A percentile compares a stretch with the other conserved stretches of the same genome.
Evolutionary conservation across 2,329 filamentous ascomycete genomes (phyloP).

Genomic region (Exophiala phaeomuriformis): DNA sequence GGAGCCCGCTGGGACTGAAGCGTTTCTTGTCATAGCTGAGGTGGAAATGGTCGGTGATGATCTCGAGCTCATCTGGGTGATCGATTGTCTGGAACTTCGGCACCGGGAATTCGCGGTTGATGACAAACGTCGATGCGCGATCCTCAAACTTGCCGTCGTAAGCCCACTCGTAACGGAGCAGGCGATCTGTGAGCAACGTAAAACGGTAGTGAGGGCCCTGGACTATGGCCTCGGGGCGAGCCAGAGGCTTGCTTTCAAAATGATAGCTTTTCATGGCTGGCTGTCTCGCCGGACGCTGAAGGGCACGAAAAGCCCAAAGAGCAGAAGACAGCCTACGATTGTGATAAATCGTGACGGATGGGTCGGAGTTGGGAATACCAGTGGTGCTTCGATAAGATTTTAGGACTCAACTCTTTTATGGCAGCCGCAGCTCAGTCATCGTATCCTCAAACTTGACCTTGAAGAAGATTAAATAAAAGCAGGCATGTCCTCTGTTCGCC

Average conservation of each 20-base stretch:
- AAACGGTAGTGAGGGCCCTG: constrained; percentile 50
- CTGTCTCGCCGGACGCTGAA: too few species aligned
- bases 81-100: constrained; percentile 31
- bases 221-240: constrained; percentile 42
- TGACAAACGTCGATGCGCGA: constrained; percentile 55
- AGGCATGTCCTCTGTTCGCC: too few species aligned
- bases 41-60: constrained; percentile 50
- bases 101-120: constrained; percentile 36
- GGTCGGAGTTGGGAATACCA: too few species aligned
- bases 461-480: too few species aligned
- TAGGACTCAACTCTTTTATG: background rate
- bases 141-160: constrained; percentile 55
- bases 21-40: constrained; percentile 52
- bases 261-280: constrained; percentile 22
- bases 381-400: too few species aligned
- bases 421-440: background rate
- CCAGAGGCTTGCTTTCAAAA: constrained; percentile 35
- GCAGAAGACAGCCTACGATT: too few species aligned
- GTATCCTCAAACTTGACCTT: too few species aligned
- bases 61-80: constrained; percentile 45
- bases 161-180: constrained; percentile 58
- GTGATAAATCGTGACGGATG: too few species aligned
- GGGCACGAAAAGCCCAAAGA: too few species aligned
- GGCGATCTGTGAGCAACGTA: constrained; percentile 49
- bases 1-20: constrained; percentile 48